Evolutionary conservation across 2,329 filamentous ascomycete genomes (phyloP), one percentile per base, ranked within the genome.

Genomic region (Cytospora piceae): DNA sequence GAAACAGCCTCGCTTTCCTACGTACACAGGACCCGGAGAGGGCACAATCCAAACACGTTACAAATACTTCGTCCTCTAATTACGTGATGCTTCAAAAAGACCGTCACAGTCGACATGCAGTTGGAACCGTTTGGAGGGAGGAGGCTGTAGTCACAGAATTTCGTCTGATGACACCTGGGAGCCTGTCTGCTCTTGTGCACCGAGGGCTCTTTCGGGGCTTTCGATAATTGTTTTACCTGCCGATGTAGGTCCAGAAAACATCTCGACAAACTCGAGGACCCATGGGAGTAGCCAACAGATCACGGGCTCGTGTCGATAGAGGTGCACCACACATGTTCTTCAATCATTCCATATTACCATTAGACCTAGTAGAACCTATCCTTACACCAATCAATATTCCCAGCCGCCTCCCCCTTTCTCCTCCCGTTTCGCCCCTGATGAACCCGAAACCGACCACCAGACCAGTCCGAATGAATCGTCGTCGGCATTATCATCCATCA

Each of bases 301-400:
- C 34, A 37, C 15, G 37, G 37, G n/a, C n/a, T n/a, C n/a, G n/a
- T n/a, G n/a, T n/a, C n/a, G n/a, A n/a, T n/a, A n/a, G n/a, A 17
- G 42, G 7, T 7, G 5, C 42, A 20, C 20, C 46, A 14, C 17
- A n/a, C 54, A 57, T 24, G 39, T 22, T 51, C 29, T 55, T 55
- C 57, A 20, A 49, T 61, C 65, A 65, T 61, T 60, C 29, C 34
- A 29, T 67, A 67, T 67, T 67, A 67, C 57, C 63, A 67, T 67
- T 67, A 67, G 14, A 58, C 57, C 58, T 67, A 57, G 53, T 58
- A 34, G 22, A 37, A 58, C 62, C 61, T 65, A 61, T 61, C 49
- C 29, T 56, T 54, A 60, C 57, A 65, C 37, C 39, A 12, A 7
- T 27, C 34, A 17, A 49, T 24, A 22, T 58, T 11, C 34, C 39